Evolutionary conservation across 2,329 filamentous ascomycete species (phyloP), one percentile per base, ranked within the genome.

Genomic region (Lomentospora prolificans): DNA sequence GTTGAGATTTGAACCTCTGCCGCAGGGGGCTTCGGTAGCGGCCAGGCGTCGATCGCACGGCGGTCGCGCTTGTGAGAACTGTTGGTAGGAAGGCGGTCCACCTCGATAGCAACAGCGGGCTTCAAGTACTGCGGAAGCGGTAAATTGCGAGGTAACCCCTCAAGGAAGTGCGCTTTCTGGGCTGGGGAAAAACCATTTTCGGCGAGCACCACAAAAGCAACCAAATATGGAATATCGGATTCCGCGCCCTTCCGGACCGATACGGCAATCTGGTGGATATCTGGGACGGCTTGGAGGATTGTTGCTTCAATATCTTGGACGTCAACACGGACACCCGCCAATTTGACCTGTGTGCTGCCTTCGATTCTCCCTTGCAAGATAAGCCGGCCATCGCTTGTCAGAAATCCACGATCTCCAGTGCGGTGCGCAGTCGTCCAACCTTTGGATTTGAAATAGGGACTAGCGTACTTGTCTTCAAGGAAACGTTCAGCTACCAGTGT

Each of bases 301-400:
- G 58, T 59, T 2, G 51, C 53, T 24, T 62, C 64, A 4, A 69
- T 56, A 5, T 80, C 78, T 3, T 64, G 60, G 0, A 81, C 62
- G 12, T 81, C 76, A 24, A 79, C 69, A 1, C 74, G 68, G 2
- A 73, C 53, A 1, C 74, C 75, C 2, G 67, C 64, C 1, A 79
- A 61, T 59, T 79, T 79, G 58, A 78, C 62, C 46, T 75, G 69
- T 0, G 68, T 72, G 53, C 77, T 73, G 3, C 71, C 72, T 1
- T 57, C 62, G 1, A 72, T 68, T 0, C 74, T 70, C 0, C 72
- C 71, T 4, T 67, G 55, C 28, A 71, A 62, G 1, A 66, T 53
- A 0, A 77, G 60, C 0, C 61, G 58, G 1, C 73, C 73, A 28
- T 72, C 66, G 0, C 57, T 19, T 1, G 56, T 56, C 24, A 73